These are phyloP conservation scores for Croton laevigatus DNA, from an alignment of 441 rosid genomes.

Conservation along the genomic window DNA sequence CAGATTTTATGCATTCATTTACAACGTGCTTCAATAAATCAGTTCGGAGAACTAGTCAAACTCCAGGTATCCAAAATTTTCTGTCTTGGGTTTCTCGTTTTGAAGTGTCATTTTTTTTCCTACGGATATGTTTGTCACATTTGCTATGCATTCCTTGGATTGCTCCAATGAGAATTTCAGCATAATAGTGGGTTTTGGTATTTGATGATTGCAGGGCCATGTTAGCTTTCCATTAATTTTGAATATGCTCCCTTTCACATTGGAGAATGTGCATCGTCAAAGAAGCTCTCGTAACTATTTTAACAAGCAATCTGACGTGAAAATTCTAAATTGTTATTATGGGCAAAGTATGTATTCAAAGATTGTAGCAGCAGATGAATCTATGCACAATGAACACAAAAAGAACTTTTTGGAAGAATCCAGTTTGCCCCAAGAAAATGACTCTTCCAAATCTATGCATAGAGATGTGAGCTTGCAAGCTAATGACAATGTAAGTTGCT, in stretches of 20 bases:
- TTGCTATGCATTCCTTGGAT: conserved; percentile 7
- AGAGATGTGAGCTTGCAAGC: conserved; percentile 22
- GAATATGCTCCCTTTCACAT: conserved; percentile 54
- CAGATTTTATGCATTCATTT: conserved; percentile 91
- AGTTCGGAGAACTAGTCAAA: conserved; percentile 63
- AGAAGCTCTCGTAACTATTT: conserved; percentile 26
- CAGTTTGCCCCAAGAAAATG: conserved; percentile 15
- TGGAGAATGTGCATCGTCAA: conserved; percentile 35
- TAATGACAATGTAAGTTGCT: conserved; percentile 38
- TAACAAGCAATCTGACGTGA: conserved; percentile 25
- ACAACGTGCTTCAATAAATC: conserved; percentile 63
- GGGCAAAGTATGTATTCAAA: conserved; percentile 23
- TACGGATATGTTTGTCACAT: conserved; percentile 6
- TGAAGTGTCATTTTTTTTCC: not conserved
- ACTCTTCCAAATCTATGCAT: conserved; percentile 8
- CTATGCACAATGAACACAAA: conserved; percentile 14
- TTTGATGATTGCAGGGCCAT: conserved; percentile 62
- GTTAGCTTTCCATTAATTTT: conserved; percentile 61
- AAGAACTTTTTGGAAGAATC: conserved; percentile 25
- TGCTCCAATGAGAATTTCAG: conserved; percentile 7
- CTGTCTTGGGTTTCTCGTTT: conserved; percentile 1
- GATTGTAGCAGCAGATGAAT: conserved; percentile 27
- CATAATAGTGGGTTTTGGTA: conserved; percentile 6
- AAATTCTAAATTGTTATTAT: conserved; percentile 24
- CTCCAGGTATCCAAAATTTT: conserved; percentile 47